These are phyloP conservation scores for Ceratobasidium sp. DNA, from an alignment of 1,284 basidiomycete genomes.

Conservation along the genomic window DNA sequence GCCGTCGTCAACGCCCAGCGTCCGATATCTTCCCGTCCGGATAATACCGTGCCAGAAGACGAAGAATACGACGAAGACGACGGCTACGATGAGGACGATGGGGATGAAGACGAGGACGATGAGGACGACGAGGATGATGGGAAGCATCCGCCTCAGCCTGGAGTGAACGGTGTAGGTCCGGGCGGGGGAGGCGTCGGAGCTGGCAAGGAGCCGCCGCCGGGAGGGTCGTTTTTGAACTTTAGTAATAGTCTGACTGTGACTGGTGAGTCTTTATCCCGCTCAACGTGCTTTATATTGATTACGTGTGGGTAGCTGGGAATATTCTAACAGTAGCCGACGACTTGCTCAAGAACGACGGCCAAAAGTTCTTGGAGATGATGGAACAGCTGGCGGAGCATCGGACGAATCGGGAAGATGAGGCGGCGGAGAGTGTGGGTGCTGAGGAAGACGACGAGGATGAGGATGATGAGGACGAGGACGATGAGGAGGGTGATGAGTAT, in stretches of 20 bases:
- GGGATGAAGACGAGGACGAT: constrained; percentile 71
- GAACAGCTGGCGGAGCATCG: constrained; percentile 96
- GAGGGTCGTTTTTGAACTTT: constrained; percentile 80
- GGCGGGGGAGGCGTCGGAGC: constrained; percentile 7
- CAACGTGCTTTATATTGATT: no score
- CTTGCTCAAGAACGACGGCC: constrained; percentile 96
- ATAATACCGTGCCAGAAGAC: constrained; percentile 63
- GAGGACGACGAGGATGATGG: constrained; percentile 64
- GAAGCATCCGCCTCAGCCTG: constrained; percentile 58
- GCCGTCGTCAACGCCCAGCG: constrained; percentile 72
- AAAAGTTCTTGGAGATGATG: constrained; percentile 99
- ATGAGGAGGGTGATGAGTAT: constrained; percentile 60
- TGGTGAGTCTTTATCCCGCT: no score
- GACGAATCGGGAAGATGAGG: constrained; percentile 93
- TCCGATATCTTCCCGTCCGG: constrained; percentile 54
- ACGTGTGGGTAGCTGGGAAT: constrained; percentile 69
- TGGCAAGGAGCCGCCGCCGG: constrained; percentile 42
- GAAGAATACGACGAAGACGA: constrained; percentile 73
- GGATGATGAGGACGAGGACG: constrained; percentile 64
- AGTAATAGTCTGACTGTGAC: constrained; percentile 85
- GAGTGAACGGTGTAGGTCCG: constrained; percentile 42
- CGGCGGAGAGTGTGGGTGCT: constrained; percentile 77
- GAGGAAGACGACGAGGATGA: constrained; percentile 67
- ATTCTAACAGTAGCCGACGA: constrained; percentile 99
- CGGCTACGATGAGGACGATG: constrained; percentile 72